Base-by-base conservation (phyloP, 2,329 filamentous ascomycete genomes). In the Alternaria sp. region DNA sequence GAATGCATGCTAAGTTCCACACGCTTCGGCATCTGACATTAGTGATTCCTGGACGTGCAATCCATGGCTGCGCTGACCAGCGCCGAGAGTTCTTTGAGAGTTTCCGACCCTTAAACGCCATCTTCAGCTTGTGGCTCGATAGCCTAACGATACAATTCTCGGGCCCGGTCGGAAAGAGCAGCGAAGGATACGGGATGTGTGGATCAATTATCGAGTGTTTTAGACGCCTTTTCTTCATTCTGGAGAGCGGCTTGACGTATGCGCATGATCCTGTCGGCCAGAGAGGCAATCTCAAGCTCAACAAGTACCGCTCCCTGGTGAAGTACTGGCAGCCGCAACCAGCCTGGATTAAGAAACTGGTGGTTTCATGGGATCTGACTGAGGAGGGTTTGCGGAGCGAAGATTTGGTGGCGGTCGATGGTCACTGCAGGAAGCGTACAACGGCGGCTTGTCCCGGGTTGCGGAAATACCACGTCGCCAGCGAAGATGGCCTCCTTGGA, bases 361-460 rank as follows among this genome's bases (percentile, higher is more conserved):
- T 56, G 4, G 13, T 56, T 25, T 60, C 58, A 19, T 60, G 58
- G 58, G 51, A 56, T 17, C 15, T 60, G 19, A 55, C 58, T 15
- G 51, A 56, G 28, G 12, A 49, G n/a, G 43, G 58, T 23, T 21
- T 60, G 23, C 23, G 40, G 5, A 60, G 58, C 28, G 50, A 49
- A 26, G 58, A 56, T 15, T 21, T 60, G 40, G 30, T 56, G 5
- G 51, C 17, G 13, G 23, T 56, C 10, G 51, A 55, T n/a, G 50
- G 58, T 13, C 30, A 28, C 15, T 58, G 55, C 26, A 36, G 32
- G 25, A 58, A 58, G 25, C 45, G 28, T 19, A 26, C 45, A 43
- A 58, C 56, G 17, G 32, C 32, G 8, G 45, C 32, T 19, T 57
- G 45, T 51, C n/a, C 21, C n/a, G 55, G 55, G 19, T 40, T 43